Conservation (phyloP, 2,329 filamentous ascomycete genomes). For the Aspergillus sclerotialis region DNA sequence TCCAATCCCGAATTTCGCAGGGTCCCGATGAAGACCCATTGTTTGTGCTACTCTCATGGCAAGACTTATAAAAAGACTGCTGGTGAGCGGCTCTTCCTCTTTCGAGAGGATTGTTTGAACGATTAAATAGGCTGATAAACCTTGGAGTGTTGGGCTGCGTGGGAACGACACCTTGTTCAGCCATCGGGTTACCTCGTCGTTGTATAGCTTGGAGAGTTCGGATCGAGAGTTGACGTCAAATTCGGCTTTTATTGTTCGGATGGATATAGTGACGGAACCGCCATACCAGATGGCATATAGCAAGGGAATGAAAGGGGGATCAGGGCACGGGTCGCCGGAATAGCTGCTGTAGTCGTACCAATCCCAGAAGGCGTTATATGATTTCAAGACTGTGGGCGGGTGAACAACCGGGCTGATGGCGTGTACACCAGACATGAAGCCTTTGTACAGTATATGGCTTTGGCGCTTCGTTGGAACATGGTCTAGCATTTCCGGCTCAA, state of each 20-base stretch:
- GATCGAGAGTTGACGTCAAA: constrained; percentile 30
- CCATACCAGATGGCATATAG: constrained; percentile 44
- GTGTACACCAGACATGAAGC: constrained; percentile 41
- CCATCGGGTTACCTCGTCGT: constrained; percentile 38
- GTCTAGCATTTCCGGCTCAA: constrained; percentile 35
- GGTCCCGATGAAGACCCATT: constrained; percentile 44
- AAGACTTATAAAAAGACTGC: constrained; percentile 42
- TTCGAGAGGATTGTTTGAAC: constrained; percentile 41
- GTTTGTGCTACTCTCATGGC: constrained; percentile 42
- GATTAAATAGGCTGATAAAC: constrained; percentile 41
- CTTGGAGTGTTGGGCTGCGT: constrained; percentile 38
- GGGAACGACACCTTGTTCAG: constrained; percentile 39
- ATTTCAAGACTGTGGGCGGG: constrained; percentile 34
- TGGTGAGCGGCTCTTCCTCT: constrained; percentile 44
- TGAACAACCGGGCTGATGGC: constrained; percentile 40
- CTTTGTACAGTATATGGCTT: constrained; percentile 41
- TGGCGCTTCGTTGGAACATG: constrained; percentile 37
- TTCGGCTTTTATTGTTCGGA: constrained; percentile 34
- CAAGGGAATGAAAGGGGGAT: constrained; percentile 37
- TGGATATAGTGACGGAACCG: constrained; percentile 39
- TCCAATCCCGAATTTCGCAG: constrained; percentile 40
- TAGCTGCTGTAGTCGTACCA: constrained; percentile 37
- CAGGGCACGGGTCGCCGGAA: constrained; percentile 29
- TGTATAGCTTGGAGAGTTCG: constrained; percentile 30
- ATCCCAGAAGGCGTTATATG: constrained; percentile 40